Conservation (phyloP, 306 rosid species). For the Glycine tomentella region DNA sequence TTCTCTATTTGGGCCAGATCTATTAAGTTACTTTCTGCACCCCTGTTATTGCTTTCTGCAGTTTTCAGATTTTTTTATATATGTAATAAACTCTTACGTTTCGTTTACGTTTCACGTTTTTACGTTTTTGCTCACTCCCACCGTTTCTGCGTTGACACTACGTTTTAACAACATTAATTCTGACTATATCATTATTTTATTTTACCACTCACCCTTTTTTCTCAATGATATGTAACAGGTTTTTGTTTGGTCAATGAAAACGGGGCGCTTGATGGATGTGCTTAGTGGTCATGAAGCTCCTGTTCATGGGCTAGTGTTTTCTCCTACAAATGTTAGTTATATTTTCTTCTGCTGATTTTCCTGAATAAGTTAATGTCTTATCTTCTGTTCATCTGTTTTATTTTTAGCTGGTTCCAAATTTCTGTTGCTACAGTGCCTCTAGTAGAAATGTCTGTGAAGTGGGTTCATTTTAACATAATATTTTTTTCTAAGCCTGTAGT, state of each 20-base stretch:
- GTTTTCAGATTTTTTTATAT: too few relatives aligned
- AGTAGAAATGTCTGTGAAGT: conserved; percentile 17
- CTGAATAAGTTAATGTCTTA: conserved; percentile 13
- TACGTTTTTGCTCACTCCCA: too few relatives aligned
- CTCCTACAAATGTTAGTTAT: conserved; percentile 89
- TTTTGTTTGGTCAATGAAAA: conserved; percentile 95
- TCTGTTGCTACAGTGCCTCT: conserved; percentile 23
- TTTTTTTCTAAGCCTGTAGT: conserved; percentile 19
- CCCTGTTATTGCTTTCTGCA: too few relatives aligned
- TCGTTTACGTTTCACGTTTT: too few relatives aligned
- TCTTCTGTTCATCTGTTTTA: background rate
- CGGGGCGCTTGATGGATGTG: conserved; percentile 80
- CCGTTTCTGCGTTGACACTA: too few relatives aligned
- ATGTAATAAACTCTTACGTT: too few relatives aligned
- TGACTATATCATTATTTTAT: background rate
- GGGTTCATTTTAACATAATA: conserved; percentile 25
- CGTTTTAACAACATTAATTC: too few relatives aligned
- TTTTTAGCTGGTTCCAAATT: conserved; percentile 11
- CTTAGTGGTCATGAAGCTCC: conserved; percentile 98
- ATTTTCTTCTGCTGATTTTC: background rate
- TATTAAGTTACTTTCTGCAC: too few relatives aligned
- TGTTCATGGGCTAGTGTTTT: conserved; percentile 89
- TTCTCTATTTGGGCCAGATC: too few relatives aligned
- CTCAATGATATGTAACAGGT: conserved; percentile 57
- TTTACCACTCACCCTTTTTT: conserved; percentile 28